Evolutionary conservation across 2,329 filamentous ascomycete genomes (phyloP).

Genomic region (Bipolaris cookei): DNA sequence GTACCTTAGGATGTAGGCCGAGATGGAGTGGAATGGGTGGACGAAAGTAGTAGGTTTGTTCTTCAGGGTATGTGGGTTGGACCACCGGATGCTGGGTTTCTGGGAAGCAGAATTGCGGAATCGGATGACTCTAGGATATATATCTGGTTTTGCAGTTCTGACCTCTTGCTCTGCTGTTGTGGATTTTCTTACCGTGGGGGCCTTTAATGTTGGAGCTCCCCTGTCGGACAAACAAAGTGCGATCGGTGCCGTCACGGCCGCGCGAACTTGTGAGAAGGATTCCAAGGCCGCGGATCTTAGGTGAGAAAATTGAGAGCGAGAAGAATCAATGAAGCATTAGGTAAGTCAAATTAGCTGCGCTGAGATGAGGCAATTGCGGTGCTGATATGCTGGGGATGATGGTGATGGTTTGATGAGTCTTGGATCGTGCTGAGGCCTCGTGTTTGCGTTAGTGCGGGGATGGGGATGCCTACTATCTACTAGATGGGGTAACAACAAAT

Average conservation of each 20-base stretch:
- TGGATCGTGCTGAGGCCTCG: not conserved
- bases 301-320: not conserved
- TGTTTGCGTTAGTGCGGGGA: constrained; percentile 6
- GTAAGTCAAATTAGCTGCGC: not conserved
- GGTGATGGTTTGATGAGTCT: not conserved
- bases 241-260: constrained; percentile 6
- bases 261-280: not conserved
- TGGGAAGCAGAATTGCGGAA: no score
- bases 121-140: no score
- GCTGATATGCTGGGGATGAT: constrained; percentile 20
- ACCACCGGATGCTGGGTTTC: no score
- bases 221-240: constrained; percentile 13
- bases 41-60: no score
- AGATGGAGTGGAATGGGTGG: no score
- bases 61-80: no score
- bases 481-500: not conserved
- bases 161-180: not conserved
- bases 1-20: no score
- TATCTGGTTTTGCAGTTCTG: not conserved
- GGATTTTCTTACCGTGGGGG: not conserved
- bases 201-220: not conserved
- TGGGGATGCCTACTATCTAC: constrained; percentile 1
- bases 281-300: constrained; percentile 11
- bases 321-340: no score
- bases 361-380: not conserved